phyloP scores from a whole-genome alignment of 805 yeast species.

The Blastobotrys robertii region DNA sequence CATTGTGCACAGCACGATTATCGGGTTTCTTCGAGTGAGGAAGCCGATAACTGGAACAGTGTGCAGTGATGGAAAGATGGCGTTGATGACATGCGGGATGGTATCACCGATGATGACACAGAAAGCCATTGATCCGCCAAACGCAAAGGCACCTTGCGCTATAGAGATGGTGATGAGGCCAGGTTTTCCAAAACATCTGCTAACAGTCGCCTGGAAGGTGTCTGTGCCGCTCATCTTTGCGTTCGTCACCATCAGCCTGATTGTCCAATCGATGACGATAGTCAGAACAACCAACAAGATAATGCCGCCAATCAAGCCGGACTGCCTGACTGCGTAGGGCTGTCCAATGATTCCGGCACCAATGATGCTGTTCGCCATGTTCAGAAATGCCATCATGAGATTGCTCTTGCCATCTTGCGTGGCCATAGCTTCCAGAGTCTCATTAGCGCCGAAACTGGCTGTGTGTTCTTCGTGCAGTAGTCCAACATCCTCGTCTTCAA shows the following conservation, averaged over 20 bases:
- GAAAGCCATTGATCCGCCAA: conserved; percentile 91
- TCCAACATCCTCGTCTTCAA: conserved; percentile 5
- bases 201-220: conserved; percentile 80
- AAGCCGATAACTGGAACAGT: conserved; percentile 36
- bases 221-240: conserved; percentile 66
- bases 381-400: conserved; percentile 86
- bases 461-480: conserved; percentile 8
- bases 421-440: conserved; percentile 12
- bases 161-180: conserved; percentile 62
- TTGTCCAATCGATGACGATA: conserved; percentile 79
- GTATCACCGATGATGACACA: conserved; percentile 94
- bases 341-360: conserved; percentile 97
- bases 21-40: conserved; percentile 55
- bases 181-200: conserved; percentile 60
- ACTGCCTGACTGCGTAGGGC: conserved; percentile 75
- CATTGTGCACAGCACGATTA: conserved; percentile 59
- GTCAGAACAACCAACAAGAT: conserved; percentile 52
- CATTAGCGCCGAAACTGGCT: conserved; percentile 16
- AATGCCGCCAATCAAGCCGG: conserved; percentile 70
- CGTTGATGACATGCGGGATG: conserved; percentile 75
- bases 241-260: conserved; percentile 64
- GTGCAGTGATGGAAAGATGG: conserved; percentile 42
- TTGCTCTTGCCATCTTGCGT: conserved; percentile 35
- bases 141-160: conserved; percentile 82
- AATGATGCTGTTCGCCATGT: conserved; percentile 89